Conservation (phyloP, 2,329 filamentous ascomycete species). For the Domatiomyces catenatus region DNA sequence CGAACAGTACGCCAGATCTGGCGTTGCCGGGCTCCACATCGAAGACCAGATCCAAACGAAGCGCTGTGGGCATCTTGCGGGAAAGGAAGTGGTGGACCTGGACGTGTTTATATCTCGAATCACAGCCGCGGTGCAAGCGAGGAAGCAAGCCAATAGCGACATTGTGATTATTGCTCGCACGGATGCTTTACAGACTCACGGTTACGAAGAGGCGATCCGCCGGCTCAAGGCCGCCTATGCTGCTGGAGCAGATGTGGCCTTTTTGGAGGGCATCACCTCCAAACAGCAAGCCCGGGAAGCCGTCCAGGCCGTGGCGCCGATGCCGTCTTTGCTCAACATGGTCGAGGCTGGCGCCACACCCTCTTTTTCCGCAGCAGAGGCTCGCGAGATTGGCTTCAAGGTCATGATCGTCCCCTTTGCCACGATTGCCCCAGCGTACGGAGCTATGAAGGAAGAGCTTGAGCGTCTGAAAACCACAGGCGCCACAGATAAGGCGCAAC, state of each 20-base stretch:
- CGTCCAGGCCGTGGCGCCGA: slow-evolving; percentile 22
- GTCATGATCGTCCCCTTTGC: slow-evolving; percentile 30
- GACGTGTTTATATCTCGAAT: slow-evolving; percentile 24
- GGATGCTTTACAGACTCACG: slow-evolving; percentile 21
- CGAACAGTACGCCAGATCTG: slow-evolving; percentile 35
- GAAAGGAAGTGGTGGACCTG: slow-evolving; percentile 25
- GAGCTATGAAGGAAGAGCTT: slow-evolving; percentile 24
- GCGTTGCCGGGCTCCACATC: slow-evolving; percentile 42
- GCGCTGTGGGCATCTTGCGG: slow-evolving; percentile 27
- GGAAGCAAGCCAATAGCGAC: slow-evolving; percentile 22
- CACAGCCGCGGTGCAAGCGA: slow-evolving; percentile 26
- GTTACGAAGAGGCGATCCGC: slow-evolving; percentile 26
- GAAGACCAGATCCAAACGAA: slow-evolving; percentile 34
- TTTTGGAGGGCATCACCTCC: slow-evolving; percentile 27
- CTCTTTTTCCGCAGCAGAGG: slow-evolving; percentile 23
- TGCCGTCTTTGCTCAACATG: slow-evolving; percentile 30
- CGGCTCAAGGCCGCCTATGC: slow-evolving; percentile 25
- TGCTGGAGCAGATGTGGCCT: slow-evolving; percentile 27
- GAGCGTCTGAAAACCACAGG: slow-evolving; percentile 24
- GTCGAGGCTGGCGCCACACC: slow-evolving; percentile 29
- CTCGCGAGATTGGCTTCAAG: slow-evolving; percentile 26
- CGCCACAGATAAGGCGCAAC: slow-evolving; percentile 20
- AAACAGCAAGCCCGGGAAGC: slow-evolving; percentile 23
- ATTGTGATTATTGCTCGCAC: slow-evolving; percentile 32
- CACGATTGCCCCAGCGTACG: slow-evolving; percentile 25